Base-by-base conservation (phyloP, 352 stramenopile species). In the Globisporangium middletonii region DNA sequence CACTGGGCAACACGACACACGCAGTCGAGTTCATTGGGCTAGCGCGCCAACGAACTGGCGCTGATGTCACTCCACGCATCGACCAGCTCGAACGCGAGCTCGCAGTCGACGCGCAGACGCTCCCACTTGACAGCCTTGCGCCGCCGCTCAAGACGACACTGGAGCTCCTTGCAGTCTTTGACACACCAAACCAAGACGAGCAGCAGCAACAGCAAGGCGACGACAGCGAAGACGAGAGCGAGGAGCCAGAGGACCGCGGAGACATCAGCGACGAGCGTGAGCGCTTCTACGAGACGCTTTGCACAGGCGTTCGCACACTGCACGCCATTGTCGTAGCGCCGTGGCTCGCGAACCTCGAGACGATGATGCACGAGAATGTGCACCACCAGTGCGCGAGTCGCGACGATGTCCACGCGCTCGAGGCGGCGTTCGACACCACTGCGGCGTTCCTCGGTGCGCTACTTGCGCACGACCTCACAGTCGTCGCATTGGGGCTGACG, bases 331-430 rank as follows among this genome's bases (percentile, higher is more conserved):
- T 33, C 58, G 73, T 50, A 48, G 65, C 59, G 50, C 73, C 60
- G n/a, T 63, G 66, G 63, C 52, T 88, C 41, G 45, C 50, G 0
- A 73, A 71, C 15, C 27, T 86, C 9, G 77, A 86, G 55, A 51
- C 53, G 23, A 69, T 83, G 55, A 69, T 83, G 69, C 75, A 88
- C 54, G 69, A 75, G 56, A 77, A 77, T 41, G 60, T 83, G 16
- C 77, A 84, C 55, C 77, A 88, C 56, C 50, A 67, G 37, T 88
- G 77, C 9, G 75, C 77, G 1, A 62, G 41, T n/a, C 59, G 51
- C 42, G 35, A 47, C 2, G 69, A 83, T 47, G 56, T 71, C 7
- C 51, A 59, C 15, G 44, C 69, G 33, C 55, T 85, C 6, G 60
- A 83, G 2, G 35, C 42, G 8, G 52, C 51, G n/a, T 52, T 60